Percentiles rank a stretch among this genome's conserved stretches.
Evolutionary conservation across 257 asterid genomes (phyloP).

Genomic region (Jacaranda copaia): DNA sequence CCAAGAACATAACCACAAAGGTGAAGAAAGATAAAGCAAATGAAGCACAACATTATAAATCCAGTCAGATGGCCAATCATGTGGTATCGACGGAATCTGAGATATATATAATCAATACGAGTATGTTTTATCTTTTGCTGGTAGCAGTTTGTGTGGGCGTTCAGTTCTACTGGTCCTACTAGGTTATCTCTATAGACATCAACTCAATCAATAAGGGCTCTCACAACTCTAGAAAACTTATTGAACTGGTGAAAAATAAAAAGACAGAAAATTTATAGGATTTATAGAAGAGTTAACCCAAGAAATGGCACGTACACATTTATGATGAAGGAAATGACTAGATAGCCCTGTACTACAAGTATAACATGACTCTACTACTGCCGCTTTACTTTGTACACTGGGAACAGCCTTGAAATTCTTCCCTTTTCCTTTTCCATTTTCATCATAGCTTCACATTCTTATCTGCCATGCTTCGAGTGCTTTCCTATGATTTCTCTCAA

Average conservation of each 20-base stretch:
- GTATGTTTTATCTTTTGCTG: background rate
- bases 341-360: too few species aligned
- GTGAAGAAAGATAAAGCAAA: background rate
- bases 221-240: constrained; percentile 30
- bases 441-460: background rate
- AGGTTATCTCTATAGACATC: background rate
- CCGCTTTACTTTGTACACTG: background rate
- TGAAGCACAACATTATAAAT: constrained; percentile 14
- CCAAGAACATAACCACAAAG: background rate
- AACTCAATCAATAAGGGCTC: constrained; percentile 8
- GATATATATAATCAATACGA: background rate
- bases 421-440: background rate
- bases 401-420: background rate
- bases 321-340: too few species aligned
- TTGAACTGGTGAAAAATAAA: constrained; percentile 1
- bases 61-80: background rate
- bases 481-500: background rate
- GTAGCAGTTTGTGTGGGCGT: background rate
- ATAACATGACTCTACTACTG: too few species aligned
- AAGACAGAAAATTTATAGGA: background rate
- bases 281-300: background rate
- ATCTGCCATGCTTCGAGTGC: background rate
- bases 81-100: background rate
- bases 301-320: background rate
- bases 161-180: background rate